Conservation (phyloP, 2,329 filamentous ascomycete species). For the Chaetothyriales sp. region DNA sequence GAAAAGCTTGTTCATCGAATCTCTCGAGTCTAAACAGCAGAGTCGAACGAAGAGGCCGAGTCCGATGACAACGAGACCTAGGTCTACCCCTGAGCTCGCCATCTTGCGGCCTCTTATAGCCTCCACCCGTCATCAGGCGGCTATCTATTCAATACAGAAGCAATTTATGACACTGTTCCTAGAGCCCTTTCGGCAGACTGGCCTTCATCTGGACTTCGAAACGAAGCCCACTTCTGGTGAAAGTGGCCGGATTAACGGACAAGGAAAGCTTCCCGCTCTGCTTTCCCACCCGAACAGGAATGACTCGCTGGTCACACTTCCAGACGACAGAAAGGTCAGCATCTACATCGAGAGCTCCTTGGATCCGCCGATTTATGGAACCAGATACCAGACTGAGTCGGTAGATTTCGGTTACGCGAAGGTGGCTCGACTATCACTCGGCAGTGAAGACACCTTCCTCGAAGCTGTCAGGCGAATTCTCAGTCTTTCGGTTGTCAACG, state of each 20-base stretch:
- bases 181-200: conserved; percentile 7
- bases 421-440: background rate
- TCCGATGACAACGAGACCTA: conserved; percentile 39
- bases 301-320: conserved; percentile 8
- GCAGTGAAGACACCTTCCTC: background rate
- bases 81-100: conserved; percentile 38
- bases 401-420: conserved; percentile 10
- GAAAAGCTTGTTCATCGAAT: conserved; percentile 62
- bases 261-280: conserved; percentile 3
- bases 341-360: conserved; percentile 13
- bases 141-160: conserved; percentile 18
- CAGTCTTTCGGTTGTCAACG: background rate
- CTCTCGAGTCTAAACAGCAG: conserved; percentile 62
- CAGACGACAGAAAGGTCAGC: conserved; percentile 4
- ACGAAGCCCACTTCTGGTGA: background rate
- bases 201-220: conserved; percentile 5
- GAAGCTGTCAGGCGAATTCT: background rate
- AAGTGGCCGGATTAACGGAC: conserved; percentile 2
- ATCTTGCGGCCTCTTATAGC: conserved; percentile 47
- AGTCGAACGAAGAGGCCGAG: conserved; percentile 50
- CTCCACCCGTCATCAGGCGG: conserved; percentile 37
- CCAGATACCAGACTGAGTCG: conserved; percentile 9
- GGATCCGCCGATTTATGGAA: conserved; percentile 13
- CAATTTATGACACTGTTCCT: conserved; percentile 22
- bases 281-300: conserved; percentile 8